Conservation (phyloP, 176 grass and related monocot species). For the Avena sativa region DNA sequence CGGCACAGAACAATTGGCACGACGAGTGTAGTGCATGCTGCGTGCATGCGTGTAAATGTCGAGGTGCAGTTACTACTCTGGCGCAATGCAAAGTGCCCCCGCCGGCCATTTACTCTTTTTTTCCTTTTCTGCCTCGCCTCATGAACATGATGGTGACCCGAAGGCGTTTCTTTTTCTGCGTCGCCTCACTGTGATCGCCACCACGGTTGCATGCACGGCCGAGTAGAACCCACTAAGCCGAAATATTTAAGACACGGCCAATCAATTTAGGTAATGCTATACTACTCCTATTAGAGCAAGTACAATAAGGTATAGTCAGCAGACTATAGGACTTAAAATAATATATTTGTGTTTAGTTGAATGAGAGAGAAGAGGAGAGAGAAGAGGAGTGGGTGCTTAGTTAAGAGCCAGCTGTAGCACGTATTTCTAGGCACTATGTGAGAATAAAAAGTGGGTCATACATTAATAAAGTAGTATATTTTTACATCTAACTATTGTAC, state of each 20-base stretch:
- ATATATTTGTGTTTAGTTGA: too few relatives aligned
- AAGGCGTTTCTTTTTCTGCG: background rate
- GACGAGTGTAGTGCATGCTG: background rate
- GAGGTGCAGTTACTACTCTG: constrained; percentile 1
- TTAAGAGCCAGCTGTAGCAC: too few relatives aligned
- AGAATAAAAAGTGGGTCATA: too few relatives aligned
- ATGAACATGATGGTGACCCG: background rate
- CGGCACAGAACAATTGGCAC: constrained; percentile 20
- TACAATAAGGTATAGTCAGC: too few relatives aligned
- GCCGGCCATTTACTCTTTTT: background rate
- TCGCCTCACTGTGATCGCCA: background rate
- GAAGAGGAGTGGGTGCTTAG: too few relatives aligned
- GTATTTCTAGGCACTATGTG: too few relatives aligned
- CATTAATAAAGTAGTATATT: too few relatives aligned
- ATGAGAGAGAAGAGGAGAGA: too few relatives aligned
- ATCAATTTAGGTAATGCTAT: background rate
- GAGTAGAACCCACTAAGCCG: constrained; percentile 1
- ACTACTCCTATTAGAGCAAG: too few relatives aligned
- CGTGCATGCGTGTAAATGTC: constrained; percentile 6
- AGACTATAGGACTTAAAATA: too few relatives aligned
- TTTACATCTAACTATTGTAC: too few relatives aligned
- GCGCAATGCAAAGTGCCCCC: background rate
- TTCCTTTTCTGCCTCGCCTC: constrained; percentile 23
- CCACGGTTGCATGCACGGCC: background rate
- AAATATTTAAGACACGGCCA: background rate